phyloP scores from a whole-genome alignment of 108 stramenopile genomes.

The Asterionellopsis glacialis region DNA sequence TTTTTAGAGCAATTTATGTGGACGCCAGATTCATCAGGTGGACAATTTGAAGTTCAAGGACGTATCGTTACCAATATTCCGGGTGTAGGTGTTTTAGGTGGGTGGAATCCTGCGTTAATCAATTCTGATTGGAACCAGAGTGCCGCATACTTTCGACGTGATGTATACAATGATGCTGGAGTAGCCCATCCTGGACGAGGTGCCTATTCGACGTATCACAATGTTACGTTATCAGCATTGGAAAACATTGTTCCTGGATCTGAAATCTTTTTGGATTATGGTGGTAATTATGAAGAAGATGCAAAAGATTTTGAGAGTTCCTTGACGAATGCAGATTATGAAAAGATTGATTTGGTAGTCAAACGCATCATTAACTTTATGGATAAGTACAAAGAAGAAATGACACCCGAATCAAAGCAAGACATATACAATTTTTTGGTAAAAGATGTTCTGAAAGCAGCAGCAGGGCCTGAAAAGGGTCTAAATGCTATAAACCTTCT shows the following conservation, averaged over 20 bases:
- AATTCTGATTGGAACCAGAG: slow-evolving; percentile 55
- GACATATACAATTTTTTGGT: slow-evolving; percentile 70
- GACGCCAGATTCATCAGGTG: slow-evolving; percentile 27
- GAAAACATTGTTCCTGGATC: slow-evolving; percentile 52
- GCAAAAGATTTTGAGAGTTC: not conserved
- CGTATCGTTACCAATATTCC: slow-evolving; percentile 28
- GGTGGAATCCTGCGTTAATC: slow-evolving; percentile 30
- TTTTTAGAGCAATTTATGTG: slow-evolving; percentile 44
- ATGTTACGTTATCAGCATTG: slow-evolving; percentile 34
- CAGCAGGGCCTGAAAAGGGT: slow-evolving; percentile 46
- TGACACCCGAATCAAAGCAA: slow-evolving; percentile 49
- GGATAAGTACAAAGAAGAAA: slow-evolving; percentile 49
- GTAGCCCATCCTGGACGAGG: slow-evolving; percentile 57
- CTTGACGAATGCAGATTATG: slow-evolving; percentile 50
- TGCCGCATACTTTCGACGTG: slow-evolving; percentile 23
- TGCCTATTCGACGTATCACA: slow-evolving; percentile 55
- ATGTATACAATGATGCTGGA: slow-evolving; percentile 21
- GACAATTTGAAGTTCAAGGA: slow-evolving; percentile 24
- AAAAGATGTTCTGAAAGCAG: slow-evolving; percentile 57
- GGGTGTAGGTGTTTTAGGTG: slow-evolving; percentile 37
- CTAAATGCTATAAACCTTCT: slow-evolving; percentile 28
- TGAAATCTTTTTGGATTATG: slow-evolving; percentile 72
- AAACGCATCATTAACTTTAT: slow-evolving; percentile 69
- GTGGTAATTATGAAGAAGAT: slow-evolving; percentile 27
- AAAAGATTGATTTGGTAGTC: slow-evolving; percentile 60